Percentiles rank a stretch among this genome's conserved stretches.
Conservation (phyloP, 2,329 filamentous ascomycete species). For the Polytolypa hystricis region DNA sequence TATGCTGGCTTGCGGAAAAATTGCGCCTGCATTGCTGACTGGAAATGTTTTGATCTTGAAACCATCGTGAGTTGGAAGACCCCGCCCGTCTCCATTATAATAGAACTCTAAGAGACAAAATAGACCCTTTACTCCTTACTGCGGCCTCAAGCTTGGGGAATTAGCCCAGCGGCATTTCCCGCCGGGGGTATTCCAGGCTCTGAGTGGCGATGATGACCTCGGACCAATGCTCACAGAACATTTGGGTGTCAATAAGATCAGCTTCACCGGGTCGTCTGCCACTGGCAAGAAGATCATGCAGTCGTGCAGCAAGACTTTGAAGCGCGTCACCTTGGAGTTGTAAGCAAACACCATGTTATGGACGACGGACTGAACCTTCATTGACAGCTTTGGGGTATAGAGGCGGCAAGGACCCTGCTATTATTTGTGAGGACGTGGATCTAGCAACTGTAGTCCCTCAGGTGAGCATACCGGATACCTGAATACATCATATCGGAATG, state of each 20-base stretch:
- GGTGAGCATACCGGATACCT: constrained; percentile 11
- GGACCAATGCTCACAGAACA: constrained; percentile 50
- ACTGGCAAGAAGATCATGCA: constrained; percentile 53
- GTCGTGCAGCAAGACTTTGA: constrained; percentile 46
- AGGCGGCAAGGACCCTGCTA: constrained; percentile 52
- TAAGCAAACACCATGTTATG: too few relatives aligned
- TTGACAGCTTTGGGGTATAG: too few relatives aligned
- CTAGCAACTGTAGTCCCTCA: constrained; percentile 39
- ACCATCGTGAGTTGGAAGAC: too few relatives aligned
- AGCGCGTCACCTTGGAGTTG: constrained; percentile 52
- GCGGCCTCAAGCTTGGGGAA: constrained; percentile 49
- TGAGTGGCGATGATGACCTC: constrained; percentile 50
- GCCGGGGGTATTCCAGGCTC: constrained; percentile 50
- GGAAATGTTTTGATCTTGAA: constrained; percentile 48
- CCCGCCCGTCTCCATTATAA: too few relatives aligned
- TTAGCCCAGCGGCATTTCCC: constrained; percentile 48
- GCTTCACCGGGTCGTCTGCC: constrained; percentile 51
- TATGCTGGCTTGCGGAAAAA: constrained; percentile 41
- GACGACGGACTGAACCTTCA: too few relatives aligned
- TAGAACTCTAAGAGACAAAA: too few relatives aligned
- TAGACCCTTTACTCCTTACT: constrained; percentile 20
- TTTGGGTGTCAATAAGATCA: constrained; percentile 50
- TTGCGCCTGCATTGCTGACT: constrained; percentile 46
- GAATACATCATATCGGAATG: too few relatives aligned
- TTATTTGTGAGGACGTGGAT: constrained; percentile 48